Evolutionary conservation across 2,329 filamentous ascomycete genomes (phyloP).

Genomic region (Fusarium sp.): DNA sequence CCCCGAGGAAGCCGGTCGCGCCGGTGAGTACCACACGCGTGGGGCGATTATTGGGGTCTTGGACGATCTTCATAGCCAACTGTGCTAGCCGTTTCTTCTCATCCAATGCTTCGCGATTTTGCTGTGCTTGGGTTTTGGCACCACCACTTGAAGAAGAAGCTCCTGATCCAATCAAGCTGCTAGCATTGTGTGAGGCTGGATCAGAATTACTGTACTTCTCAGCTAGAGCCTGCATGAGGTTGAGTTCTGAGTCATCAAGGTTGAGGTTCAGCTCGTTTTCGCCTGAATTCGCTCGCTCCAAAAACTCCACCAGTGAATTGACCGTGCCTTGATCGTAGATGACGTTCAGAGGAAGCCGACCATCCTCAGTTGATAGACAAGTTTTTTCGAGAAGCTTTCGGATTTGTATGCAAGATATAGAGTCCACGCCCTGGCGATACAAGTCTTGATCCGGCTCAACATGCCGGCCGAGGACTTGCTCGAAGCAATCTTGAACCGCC

Average conservation of each 20-base stretch:
- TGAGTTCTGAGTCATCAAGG: background rate
- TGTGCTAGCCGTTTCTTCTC: background rate
- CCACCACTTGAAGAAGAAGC: background rate
- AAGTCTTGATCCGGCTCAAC: conserved; percentile 56
- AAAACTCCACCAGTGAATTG: conserved; percentile 36
- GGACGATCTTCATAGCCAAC: background rate
- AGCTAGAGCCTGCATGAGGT: conserved; percentile 5
- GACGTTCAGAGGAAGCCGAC: conserved; percentile 60
- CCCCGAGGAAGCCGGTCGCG: conserved; percentile 70
- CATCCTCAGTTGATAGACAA: conserved; percentile 20
- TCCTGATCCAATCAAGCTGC: fast-evolving
- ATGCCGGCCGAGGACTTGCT: conserved; percentile 40
- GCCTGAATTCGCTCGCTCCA: conserved; percentile 8
- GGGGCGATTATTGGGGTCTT: background rate
- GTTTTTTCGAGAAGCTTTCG: conserved; percentile 45
- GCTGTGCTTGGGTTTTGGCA: background rate
- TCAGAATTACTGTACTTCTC: conserved; percentile 18
- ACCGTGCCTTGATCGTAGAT: conserved; percentile 68
- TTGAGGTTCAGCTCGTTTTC: background rate
- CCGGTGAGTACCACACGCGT: conserved; percentile 61
- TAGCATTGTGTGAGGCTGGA: background rate
- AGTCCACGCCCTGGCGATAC: conserved; percentile 67
- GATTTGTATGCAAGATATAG: conserved; percentile 63
- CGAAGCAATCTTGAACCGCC: conserved; percentile 46
- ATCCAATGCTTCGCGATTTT: background rate